phyloP scores from a whole-genome alignment of 306 rosid genomes.

The Sechiopsis laciniata region DNA sequence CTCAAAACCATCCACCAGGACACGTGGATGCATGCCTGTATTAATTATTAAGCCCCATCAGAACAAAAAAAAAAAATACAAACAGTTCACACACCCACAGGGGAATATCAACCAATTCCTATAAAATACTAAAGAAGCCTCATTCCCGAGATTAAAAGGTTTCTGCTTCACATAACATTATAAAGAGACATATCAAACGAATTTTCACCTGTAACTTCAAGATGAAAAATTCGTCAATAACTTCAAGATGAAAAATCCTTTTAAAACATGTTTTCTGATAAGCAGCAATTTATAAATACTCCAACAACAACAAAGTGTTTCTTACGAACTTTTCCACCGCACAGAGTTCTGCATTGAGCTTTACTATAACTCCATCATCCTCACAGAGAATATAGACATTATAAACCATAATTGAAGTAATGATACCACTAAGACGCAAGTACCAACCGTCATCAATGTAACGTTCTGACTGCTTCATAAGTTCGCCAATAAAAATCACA shows the following conservation, averaged over 20 bases:
- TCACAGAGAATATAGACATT: neutral
- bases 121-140: neutral
- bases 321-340: neutral
- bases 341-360: neutral
- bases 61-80: neutral
- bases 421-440: neutral
- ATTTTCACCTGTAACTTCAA: neutral
- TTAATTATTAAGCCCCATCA: neutral
- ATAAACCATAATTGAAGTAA: neutral
- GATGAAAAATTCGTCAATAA: neutral
- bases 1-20: conserved; percentile 94
- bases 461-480: conserved; percentile 92
- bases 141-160: neutral
- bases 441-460: conserved; percentile 76
- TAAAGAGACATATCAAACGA: neutral
- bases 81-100: neutral
- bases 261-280: neutral
- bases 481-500: conserved; percentile 90
- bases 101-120: conserved; percentile 10
- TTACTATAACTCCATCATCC: neutral
- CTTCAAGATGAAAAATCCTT: no score
- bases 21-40: conserved; percentile 98
- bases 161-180: neutral
- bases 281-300: neutral
- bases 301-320: neutral